Base-by-base conservation (phyloP, 257 asterid genomes). In the Solanum sitiens region DNA sequence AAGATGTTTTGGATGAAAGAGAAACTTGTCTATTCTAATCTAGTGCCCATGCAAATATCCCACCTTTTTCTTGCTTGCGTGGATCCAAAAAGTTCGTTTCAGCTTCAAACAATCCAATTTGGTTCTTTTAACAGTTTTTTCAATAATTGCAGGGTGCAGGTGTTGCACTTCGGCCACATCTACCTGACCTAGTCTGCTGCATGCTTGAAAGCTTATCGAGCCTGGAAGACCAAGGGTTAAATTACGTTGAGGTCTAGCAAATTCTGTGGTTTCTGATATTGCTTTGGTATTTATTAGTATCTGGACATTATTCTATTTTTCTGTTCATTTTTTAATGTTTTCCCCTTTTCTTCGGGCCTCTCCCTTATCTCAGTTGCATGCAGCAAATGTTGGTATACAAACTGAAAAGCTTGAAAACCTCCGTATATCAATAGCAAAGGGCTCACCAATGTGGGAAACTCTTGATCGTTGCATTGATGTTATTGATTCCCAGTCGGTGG, bases 361-460 rank as follows among this genome's bases (percentile, higher is more conserved):
- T 47, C 56, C 89, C 84, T 84, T 45, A 16, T 89, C 56, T 88
- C 90, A 97, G 99, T 89, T 97, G 93, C 99, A 97, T 86, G 98
- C 99, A 77, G 98, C 92, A 89, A 97, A 93, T 47, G 98, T 91
- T 86, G 99, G 99, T 85, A 95, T 97, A 89, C 98, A 97, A 89
- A 91, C 98, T 84, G 98, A 97, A 89, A 97, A 97, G 92, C 96
- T 97, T 53, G 99, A 97, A 44, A 95, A 93, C 91, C 89, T 97
- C 92, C 94, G 98, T 61, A 93, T 97, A 86, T 97, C 99, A 86
- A 95, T 95, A 15, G 98, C 99, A 87, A 95, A 89, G 90, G 94
- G 98, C 85, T 97, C 99, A 89, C 98, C 98, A 86, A 97, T 97
- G 99, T 97, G 99, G 99, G 98, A 95, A 95, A 95, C 98, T 91